phyloP scores from a whole-genome alignment of 2,329 filamentous ascomycete species.

The Alternaria tenuissima region DNA sequence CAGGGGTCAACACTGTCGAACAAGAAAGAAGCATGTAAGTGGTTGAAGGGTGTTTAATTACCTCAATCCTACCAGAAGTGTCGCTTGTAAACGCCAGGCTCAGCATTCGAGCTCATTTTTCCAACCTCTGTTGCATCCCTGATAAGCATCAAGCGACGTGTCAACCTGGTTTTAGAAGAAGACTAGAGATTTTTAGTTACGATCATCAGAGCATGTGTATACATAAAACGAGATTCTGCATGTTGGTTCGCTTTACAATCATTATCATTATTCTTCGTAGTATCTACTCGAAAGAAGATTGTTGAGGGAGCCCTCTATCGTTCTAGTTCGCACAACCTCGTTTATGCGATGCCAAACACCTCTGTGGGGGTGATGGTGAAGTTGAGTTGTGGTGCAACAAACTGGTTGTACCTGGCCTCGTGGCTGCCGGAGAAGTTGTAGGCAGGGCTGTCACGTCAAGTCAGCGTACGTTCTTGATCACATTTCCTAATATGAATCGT shows the following conservation, averaged over 20 bases:
- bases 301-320: accelerated
- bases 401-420: conserved; percentile 26
- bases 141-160: too few species aligned
- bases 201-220: too few species aligned
- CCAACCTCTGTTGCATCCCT: too few species aligned
- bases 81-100: too few species aligned
- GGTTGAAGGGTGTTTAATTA: too few species aligned
- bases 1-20: too few species aligned
- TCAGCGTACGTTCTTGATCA: neutral
- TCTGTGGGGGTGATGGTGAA: conserved; percentile 26
- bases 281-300: neutral
- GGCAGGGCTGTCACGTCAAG: conserved; percentile 13
- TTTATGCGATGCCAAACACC: conserved; percentile 8
- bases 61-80: too few species aligned
- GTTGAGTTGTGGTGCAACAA: conserved; percentile 20
- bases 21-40: too few species aligned
- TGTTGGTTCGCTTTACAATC: neutral
- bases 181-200: too few species aligned
- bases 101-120: too few species aligned
- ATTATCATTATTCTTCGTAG: neutral
- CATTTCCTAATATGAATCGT: neutral
- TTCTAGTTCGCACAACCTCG: neutral
- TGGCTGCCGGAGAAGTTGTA: conserved; percentile 30
- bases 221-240: too few species aligned
- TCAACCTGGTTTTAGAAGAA: too few species aligned